A percentile compares a stretch with the other conserved stretches of the same genome.
These are phyloP conservation scores for Spathaspora hagerdaliae DNA, from an alignment of 805 yeast species.

Conservation along the genomic window DNA sequence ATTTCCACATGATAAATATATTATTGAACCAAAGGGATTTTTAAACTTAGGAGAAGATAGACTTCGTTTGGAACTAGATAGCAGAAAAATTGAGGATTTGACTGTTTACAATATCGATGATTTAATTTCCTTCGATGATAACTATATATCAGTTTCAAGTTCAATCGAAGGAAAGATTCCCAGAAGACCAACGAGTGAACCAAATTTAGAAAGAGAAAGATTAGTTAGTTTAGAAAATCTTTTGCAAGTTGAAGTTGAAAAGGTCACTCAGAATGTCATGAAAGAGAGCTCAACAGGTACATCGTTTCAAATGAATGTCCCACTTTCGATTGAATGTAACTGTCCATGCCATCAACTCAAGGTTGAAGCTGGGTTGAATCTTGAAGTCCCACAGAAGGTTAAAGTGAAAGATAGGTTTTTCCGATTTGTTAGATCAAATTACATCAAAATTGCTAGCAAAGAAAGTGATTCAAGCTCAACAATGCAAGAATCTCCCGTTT, in stretches of 20 bases:
- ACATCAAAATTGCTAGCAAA: conserved; percentile 2
- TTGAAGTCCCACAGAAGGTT: background rate
- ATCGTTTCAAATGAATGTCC: background rate
- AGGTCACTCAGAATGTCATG: background rate
- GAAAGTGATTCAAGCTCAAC: background rate
- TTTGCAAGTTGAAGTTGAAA: background rate
- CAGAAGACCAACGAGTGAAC: background rate
- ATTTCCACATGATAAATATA: conserved; percentile 28
- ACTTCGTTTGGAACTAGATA: background rate
- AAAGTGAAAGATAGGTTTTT: conserved; percentile 1
- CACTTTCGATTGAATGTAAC: background rate
- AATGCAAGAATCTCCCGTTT: background rate
- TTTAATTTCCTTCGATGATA: background rate
- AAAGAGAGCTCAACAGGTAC: background rate
- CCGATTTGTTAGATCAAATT: conserved; percentile 4
- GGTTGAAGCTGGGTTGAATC: background rate
- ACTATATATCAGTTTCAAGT: background rate
- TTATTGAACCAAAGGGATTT: conserved; percentile 28
- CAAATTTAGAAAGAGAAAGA: background rate
- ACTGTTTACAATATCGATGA: background rate
- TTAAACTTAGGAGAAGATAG: conserved; percentile 15
- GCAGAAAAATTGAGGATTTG: background rate
- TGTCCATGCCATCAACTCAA: conserved; percentile 1
- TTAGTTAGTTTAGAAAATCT: background rate
- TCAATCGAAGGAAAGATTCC: background rate